Percentiles rank a stretch among this genome's conserved stretches.
phyloP scores from a whole-genome alignment of 1,139 yeast genomes.

The Meyerozyma smithsonii region DNA sequence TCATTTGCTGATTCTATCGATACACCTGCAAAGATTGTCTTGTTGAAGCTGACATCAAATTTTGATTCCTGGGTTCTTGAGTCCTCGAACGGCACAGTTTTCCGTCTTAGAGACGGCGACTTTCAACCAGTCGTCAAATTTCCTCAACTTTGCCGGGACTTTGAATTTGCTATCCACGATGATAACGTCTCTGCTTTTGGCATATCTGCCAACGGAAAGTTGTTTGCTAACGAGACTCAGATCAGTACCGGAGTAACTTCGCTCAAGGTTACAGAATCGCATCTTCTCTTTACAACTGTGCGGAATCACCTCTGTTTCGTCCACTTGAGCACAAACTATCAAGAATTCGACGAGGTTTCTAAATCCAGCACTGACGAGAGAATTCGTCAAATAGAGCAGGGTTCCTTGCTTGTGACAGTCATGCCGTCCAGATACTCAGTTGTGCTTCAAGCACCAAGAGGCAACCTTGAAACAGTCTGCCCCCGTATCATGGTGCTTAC shows the following conservation, averaged over 20 bases:
- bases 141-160: slow-evolving; percentile 68
- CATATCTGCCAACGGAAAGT: slow-evolving; percentile 64
- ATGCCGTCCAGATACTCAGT: slow-evolving; percentile 84
- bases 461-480: slow-evolving; percentile 88
- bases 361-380: slow-evolving; percentile 61
- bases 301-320: slow-evolving; percentile 80
- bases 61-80: slow-evolving; percentile 52
- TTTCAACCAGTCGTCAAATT: slow-evolving; percentile 41
- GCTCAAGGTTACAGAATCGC: slow-evolving; percentile 64
- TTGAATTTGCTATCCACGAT: slow-evolving; percentile 41
- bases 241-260: slow-evolving; percentile 84
- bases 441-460: slow-evolving; percentile 90
- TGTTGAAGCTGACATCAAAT: slow-evolving; percentile 54
- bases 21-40: slow-evolving; percentile 46
- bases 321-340: slow-evolving; percentile 44
- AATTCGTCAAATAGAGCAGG: slow-evolving; percentile 84
- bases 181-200: slow-evolving; percentile 53
- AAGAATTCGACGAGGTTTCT: slow-evolving; percentile 15
- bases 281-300: slow-evolving; percentile 81
- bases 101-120: slow-evolving; percentile 28
- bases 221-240: slow-evolving; percentile 59
- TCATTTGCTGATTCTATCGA: slow-evolving; percentile 37
- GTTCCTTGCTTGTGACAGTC: slow-evolving; percentile 72
- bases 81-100: slow-evolving; percentile 60
- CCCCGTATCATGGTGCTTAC: slow-evolving; percentile 90